A percentile compares a stretch with the other conserved stretches of the same genome.
Evolutionary conservation across 805 yeast genomes (phyloP).

Genomic region (Pichia exigua): DNA sequence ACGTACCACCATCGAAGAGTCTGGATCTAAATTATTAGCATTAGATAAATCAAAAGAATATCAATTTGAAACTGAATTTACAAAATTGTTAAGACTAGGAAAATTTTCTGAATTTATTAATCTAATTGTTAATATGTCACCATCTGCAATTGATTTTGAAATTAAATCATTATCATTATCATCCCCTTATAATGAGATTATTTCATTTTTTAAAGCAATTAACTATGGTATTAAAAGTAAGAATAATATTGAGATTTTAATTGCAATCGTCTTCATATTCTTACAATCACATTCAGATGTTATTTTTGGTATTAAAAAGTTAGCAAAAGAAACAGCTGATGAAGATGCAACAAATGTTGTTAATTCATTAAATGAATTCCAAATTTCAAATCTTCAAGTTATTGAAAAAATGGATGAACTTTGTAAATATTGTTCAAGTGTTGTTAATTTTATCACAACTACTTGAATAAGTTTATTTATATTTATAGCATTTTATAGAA

Average conservation of each 20-base stretch:
- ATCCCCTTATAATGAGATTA: constrained; percentile 62
- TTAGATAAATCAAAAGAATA: constrained; percentile 30
- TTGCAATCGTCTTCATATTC: constrained; percentile 72
- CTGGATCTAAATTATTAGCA: constrained; percentile 23
- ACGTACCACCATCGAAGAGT: constrained; percentile 13
- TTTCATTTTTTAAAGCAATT: constrained; percentile 60
- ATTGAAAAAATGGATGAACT: constrained; percentile 53
- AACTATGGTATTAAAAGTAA: constrained; percentile 49
- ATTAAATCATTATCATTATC: constrained; percentile 65
- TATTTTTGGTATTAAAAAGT: constrained; percentile 28
- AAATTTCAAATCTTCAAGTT: constrained; percentile 30
- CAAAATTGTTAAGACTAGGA: constrained; percentile 53
- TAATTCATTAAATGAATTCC: constrained; percentile 44
- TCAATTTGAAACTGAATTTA: constrained; percentile 68
- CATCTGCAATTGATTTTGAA: constrained; percentile 78
- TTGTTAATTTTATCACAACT: constrained; percentile 50
- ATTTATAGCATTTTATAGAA: neutral
- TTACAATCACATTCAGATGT: constrained; percentile 80
- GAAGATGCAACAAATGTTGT: constrained; percentile 28
- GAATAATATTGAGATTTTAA: constrained; percentile 64
- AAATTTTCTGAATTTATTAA: constrained; percentile 46
- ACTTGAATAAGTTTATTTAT: constrained; percentile 19
- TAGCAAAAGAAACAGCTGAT: constrained; percentile 10
- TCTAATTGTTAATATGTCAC: constrained; percentile 54
- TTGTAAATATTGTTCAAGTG: constrained; percentile 76